phyloP scores from a whole-genome alignment of 179 eudicot genomes.

The Corrigiola litoralis region DNA sequence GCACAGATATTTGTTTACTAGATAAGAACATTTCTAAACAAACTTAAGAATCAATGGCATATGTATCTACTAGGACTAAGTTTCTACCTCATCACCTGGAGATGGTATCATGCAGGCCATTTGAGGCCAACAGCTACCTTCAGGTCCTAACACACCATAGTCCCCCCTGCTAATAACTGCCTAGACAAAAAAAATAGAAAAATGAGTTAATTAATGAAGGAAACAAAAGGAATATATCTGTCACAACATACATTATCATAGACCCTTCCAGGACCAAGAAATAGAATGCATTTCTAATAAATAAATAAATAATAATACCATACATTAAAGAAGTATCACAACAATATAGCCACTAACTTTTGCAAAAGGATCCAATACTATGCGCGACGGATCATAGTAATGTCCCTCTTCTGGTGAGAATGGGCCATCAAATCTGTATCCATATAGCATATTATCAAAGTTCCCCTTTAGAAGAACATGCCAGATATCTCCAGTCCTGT shows the following conservation, averaged over 20 bases:
- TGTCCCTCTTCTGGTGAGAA: slow-evolving; percentile 78
- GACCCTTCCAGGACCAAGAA: not conserved
- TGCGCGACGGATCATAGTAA: slow-evolving; percentile 60
- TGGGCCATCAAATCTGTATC: slow-evolving; percentile 73
- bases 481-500: slow-evolving; percentile 93
- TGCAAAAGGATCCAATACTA: slow-evolving; percentile 86
- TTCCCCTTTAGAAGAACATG: slow-evolving; percentile 80
- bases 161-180: slow-evolving; percentile 83
- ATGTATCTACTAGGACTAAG: not conserved
- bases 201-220: slow-evolving; percentile 8
- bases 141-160: slow-evolving; percentile 71
- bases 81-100: slow-evolving; percentile 52
- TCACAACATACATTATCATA: not conserved
- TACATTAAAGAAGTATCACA: not conserved
- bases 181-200: slow-evolving; percentile 35
- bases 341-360: slow-evolving; percentile 49
- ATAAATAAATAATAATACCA: not conserved
- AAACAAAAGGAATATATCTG: not conserved
- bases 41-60: not conserved
- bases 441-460: slow-evolving; percentile 69
- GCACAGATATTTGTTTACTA: not conserved
- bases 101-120: slow-evolving; percentile 91
- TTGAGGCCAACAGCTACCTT: slow-evolving; percentile 78
- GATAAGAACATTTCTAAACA: not conserved
- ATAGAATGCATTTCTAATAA: not conserved